Evolutionary conservation across 1,284 basidiomycete genomes (phyloP).

Genomic region (Mycena citricolor): DNA sequence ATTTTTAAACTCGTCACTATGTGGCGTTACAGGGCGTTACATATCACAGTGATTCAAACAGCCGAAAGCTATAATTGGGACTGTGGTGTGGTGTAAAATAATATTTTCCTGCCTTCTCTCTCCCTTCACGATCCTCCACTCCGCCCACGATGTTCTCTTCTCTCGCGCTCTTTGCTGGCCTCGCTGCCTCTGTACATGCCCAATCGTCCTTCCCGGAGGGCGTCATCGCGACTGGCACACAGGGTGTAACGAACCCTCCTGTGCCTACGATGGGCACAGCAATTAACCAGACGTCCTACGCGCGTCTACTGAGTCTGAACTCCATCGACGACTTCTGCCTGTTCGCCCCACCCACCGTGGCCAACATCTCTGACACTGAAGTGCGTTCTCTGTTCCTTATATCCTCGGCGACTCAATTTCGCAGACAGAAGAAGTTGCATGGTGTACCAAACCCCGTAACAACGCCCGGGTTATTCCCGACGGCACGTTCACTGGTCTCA

Average conservation of each 20-base stretch:
- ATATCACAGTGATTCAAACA: too few relatives aligned
- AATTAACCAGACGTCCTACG: slow-evolving; percentile 41
- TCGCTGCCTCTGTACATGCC: slow-evolving; percentile 24
- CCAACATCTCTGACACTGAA: slow-evolving; percentile 38
- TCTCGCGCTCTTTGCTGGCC: slow-evolving; percentile 21
- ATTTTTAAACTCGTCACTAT: too few relatives aligned
- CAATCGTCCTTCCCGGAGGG: slow-evolving; percentile 32
- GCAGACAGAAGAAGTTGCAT: slow-evolving; percentile 63
- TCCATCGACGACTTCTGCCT: slow-evolving; percentile 44
- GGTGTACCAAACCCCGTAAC: slow-evolving; percentile 64
- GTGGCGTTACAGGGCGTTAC: too few relatives aligned
- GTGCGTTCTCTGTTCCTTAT: slow-evolving; percentile 19
- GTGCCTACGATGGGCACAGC: slow-evolving; percentile 36
- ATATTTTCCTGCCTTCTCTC: slow-evolving; percentile 1
- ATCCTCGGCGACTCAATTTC: background rate
- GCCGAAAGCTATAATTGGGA: too few relatives aligned
- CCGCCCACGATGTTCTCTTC: slow-evolving; percentile 20
- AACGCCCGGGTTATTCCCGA: slow-evolving; percentile 62
- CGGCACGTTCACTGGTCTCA: slow-evolving; percentile 54
- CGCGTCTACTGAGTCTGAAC: slow-evolving; percentile 39
- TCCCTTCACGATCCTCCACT: too few relatives aligned
- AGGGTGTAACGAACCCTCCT: slow-evolving; percentile 41
- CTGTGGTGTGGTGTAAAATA: too few relatives aligned
- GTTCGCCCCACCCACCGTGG: slow-evolving; percentile 36
- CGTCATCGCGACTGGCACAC: slow-evolving; percentile 41